Conservation (phyloP, 1,284 basidiomycete genomes). For the Melampsora americana region DNA sequence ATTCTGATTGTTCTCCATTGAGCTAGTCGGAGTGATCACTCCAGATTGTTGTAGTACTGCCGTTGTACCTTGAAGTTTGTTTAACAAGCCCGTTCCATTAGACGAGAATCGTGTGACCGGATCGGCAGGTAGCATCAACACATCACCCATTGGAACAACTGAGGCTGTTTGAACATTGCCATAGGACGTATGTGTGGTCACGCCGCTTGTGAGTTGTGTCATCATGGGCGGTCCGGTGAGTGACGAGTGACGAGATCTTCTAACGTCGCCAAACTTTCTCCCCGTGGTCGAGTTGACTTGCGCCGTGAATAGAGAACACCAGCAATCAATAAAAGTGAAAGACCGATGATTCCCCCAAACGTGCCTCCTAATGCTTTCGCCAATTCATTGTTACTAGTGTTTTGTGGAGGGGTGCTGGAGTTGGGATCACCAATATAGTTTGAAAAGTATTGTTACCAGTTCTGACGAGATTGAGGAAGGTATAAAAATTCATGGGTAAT, state of each 20-base stretch:
- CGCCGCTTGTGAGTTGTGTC: not conserved
- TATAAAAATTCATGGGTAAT: not conserved
- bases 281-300: not conserved
- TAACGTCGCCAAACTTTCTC: not conserved
- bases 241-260: not conserved
- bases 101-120: constrained; percentile 5
- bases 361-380: constrained; percentile 9
- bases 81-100: not conserved
- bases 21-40: not conserved
- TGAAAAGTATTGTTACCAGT: not conserved
- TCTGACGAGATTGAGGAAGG: not conserved
- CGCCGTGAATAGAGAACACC: not conserved
- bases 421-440: not conserved
- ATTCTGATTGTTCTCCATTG: not conserved
- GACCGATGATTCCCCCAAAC: not conserved
- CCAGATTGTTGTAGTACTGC: not conserved
- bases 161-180: not conserved
- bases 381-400: not conserved
- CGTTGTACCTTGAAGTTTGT: constrained; percentile 9
- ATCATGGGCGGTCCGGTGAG: not conserved
- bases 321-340: constrained; percentile 4
- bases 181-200: not conserved
- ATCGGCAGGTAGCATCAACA: not conserved
- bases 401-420: not conserved
- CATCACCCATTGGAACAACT: not conserved